A percentile compares a stretch with the other conserved stretches of the same genome.
phyloP scores from a whole-genome alignment of 2,329 filamentous ascomycete genomes.

The Calonectria pteridis region DNA sequence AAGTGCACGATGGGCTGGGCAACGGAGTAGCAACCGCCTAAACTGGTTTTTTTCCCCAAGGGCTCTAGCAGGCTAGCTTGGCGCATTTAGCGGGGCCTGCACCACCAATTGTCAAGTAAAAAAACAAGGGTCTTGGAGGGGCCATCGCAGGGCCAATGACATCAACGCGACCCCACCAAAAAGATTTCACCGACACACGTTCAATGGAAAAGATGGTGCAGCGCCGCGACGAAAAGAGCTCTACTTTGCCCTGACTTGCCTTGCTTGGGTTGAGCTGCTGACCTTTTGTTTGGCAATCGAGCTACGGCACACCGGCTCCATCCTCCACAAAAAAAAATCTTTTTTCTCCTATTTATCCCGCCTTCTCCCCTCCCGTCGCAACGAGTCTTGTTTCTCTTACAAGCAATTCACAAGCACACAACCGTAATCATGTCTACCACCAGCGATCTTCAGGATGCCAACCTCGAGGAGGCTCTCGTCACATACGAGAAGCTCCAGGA shows the following conservation, averaged over 20 bases:
- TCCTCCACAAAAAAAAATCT: constrained; percentile 27
- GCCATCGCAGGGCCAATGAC: constrained; percentile 42
- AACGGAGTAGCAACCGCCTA: constrained; percentile 10
- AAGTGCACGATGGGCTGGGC: constrained; percentile 21
- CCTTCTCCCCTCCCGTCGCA: background rate
- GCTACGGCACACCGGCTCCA: constrained; percentile 13
- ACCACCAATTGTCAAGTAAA: constrained; percentile 17
- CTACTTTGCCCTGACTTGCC: constrained; percentile 19
- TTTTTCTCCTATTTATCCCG: constrained; percentile 4
- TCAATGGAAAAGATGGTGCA: background rate
- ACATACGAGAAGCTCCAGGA: constrained; percentile 83
- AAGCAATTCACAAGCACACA: constrained; percentile 21
- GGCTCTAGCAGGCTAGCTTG: constrained; percentile 9
- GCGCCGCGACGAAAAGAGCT: constrained; percentile 31
- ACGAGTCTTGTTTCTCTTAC: constrained; percentile 4
- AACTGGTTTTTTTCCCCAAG: constrained; percentile 1
- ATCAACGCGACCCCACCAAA: constrained; percentile 46
- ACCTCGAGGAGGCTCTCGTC: constrained; percentile 53
- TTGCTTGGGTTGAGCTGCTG: constrained; percentile 12
- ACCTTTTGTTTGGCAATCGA: background rate
- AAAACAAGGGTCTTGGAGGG: constrained; percentile 40
- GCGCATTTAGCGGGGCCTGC: constrained; percentile 12
- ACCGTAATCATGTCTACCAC: constrained; percentile 50
- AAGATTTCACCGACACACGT: constrained; percentile 41
- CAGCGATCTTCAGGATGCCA: constrained; percentile 51